Evolutionary conservation across 1,284 basidiomycete genomes (phyloP), one percentile per base, ranked within the genome.

Genomic region (Microbotryomycetes sp.): DNA sequence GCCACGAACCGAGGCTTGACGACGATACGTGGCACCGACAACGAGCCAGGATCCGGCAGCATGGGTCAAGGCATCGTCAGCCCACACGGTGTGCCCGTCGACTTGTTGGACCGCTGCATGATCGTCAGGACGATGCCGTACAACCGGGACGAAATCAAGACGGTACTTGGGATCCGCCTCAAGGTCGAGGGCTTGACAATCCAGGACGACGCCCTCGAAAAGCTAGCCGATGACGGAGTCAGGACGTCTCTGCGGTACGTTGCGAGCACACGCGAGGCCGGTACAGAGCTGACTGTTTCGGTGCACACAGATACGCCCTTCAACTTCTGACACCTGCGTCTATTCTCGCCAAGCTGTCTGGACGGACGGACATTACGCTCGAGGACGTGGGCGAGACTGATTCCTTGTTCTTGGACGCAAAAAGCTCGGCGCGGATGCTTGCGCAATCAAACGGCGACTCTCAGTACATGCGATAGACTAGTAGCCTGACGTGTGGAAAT

Each of bases 1-100:
- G 96, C 96, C 1, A 96, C 93, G 26, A 98, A 98, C 76, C 83
- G 96, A 30, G 96, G 94, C 4, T 86, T 91, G 70, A 84, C 88
- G 18, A 83, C 91, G 4, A 91, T 98, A 52, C 84, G 93, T 46
- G 94, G 96, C 3, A 97, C 96, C 13, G 81, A 82, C 61, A 75
- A 76, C 63, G 79, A 80, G 52, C 62, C 68, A 30, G 73, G 73
- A 23, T 68, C 57, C 4, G 75, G 73, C 4, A 23, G 57, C 3
- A 63, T 65, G 41, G 73, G 74, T 23, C 84, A 83, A 1, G 94
- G 97, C 64, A 87, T 98, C 60, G 81, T 91, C 21, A 83, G 90
- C 1, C 90, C 96, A 0, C 94, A 98, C 75, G 96, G 94, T 24
- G 82, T 98, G 56, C 96, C 94, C 4, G 82, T 93, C 54, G 94